These are phyloP conservation scores for Saksenaea oblongispora DNA, from an alignment of 371 early-diverging fungal genomes.

Conservation along the genomic window DNA sequence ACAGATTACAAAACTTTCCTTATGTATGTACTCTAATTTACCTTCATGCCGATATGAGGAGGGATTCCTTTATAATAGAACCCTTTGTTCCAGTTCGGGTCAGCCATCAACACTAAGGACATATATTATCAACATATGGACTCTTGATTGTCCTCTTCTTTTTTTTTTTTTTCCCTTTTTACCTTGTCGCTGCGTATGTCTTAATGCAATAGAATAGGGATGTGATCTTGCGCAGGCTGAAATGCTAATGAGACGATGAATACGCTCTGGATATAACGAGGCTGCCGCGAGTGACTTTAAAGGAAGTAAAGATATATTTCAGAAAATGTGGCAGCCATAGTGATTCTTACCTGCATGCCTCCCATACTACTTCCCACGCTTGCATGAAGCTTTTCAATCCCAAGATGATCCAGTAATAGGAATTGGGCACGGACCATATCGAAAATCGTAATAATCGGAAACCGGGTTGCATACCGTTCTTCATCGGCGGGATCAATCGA, in stretches of 20 bases:
- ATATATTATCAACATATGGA: too few relatives aligned
- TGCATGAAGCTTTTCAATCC: conserved; percentile 83
- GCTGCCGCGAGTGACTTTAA: conserved; percentile 87
- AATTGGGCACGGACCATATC: conserved; percentile 97
- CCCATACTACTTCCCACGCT: conserved; percentile 95
- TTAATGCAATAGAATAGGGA: conserved; percentile 92
- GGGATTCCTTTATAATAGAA: conserved; percentile 88
- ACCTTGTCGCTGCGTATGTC: conserved; percentile 89
- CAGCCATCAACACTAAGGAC: conserved; percentile 81
- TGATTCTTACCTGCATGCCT: conserved; percentile 78
- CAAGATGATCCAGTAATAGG: conserved; percentile 76
- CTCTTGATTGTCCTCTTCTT: too few relatives aligned
- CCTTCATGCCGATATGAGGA: conserved; percentile 95
- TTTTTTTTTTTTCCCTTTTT: conserved; percentile 12
- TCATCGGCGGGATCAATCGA: conserved; percentile 74
- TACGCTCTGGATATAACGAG: conserved; percentile 79
- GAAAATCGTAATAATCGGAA: conserved; percentile 91
- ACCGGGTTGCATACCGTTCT: conserved; percentile 83
- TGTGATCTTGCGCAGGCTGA: conserved; percentile 94
- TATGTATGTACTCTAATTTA: conserved; percentile 8
- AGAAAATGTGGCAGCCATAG: background rate
- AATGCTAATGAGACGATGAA: conserved; percentile 80
- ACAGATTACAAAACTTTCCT: background rate
- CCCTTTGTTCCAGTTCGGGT: conserved; percentile 95
- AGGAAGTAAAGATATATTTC: background rate